These are phyloP conservation scores for Macaranga tanarius DNA, from an alignment of 441 rosid genomes.

Conservation along the genomic window DNA sequence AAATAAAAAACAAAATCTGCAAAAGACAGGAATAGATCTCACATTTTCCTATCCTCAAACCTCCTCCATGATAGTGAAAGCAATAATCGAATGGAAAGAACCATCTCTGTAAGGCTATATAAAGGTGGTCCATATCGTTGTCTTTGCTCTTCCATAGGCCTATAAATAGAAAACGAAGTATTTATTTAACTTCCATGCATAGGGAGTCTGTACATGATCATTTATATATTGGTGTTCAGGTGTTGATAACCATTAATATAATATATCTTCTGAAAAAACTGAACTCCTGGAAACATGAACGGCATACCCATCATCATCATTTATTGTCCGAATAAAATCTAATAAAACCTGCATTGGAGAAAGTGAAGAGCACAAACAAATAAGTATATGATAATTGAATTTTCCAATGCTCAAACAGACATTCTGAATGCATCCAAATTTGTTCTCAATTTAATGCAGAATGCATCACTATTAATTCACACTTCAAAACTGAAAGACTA, in stretches of 20 bases:
- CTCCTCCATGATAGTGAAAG: constrained; percentile 65
- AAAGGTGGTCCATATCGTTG: constrained; percentile 95
- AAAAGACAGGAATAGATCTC: constrained; percentile 35
- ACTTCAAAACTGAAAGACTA: not conserved
- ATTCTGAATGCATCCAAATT: constrained; percentile 4
- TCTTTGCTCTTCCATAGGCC: constrained; percentile 99
- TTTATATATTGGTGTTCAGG: constrained; percentile 6
- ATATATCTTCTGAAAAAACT: constrained; percentile 3
- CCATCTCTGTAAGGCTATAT: constrained; percentile 78
- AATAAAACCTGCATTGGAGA: constrained; percentile 69
- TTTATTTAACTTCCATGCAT: not conserved
- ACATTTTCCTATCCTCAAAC: constrained; percentile 63
- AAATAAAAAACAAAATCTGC: not conserved
- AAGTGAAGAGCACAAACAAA: constrained; percentile 14
- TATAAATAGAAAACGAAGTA: constrained; percentile 32
- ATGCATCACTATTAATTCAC: not conserved
- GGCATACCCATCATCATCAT: constrained; percentile 94
- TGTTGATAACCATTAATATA: constrained; percentile 6
- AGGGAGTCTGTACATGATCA: constrained; percentile 6
- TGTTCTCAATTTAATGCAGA: not conserved
- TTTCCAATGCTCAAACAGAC: constrained; percentile 17
- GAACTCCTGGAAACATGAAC: constrained; percentile 20
- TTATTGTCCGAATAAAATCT: constrained; percentile 89
- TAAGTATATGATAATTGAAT: not conserved
- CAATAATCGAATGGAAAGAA: constrained; percentile 55